Conservation (phyloP, 2,329 filamentous ascomycete genomes). For the Pseudogymnoascus sp. region DNA sequence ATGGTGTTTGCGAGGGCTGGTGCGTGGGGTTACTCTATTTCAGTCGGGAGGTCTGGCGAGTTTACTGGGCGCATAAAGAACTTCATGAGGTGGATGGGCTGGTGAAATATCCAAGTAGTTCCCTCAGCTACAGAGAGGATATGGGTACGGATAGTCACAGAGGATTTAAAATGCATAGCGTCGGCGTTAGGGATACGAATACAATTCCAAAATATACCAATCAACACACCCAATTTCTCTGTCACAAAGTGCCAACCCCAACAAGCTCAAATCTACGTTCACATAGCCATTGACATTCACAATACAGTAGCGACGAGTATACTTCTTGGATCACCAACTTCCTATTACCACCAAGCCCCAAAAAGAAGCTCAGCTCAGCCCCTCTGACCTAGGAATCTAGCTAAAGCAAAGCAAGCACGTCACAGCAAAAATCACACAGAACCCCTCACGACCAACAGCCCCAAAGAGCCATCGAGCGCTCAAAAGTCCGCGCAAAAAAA, state of each 20-base stretch:
- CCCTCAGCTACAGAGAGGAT: neutral
- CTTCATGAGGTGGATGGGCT: neutral
- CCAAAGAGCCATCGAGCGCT: neutral
- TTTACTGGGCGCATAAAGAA: neutral
- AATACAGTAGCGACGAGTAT: neutral
- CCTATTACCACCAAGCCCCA: neutral
- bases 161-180: neutral
- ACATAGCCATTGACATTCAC: neutral
- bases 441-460: neutral
- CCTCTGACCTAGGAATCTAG: constrained; percentile 2
- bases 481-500: neutral
- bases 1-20: neutral
- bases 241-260: neutral
- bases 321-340: neutral
- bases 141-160: neutral
- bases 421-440: neutral
- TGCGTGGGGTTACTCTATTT: neutral
- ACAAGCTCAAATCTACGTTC: neutral
- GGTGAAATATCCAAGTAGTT: neutral
- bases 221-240: neutral
- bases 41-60: neutral
- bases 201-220: neutral
- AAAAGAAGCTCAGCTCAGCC: neutral
- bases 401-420: constrained; percentile 3
- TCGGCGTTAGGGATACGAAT: constrained; percentile 2